A percentile compares a stretch with the other conserved stretches of the same genome.
phyloP scores from a whole-genome alignment of 208 protist genomes.

The Leishmania braziliensis region DNA sequence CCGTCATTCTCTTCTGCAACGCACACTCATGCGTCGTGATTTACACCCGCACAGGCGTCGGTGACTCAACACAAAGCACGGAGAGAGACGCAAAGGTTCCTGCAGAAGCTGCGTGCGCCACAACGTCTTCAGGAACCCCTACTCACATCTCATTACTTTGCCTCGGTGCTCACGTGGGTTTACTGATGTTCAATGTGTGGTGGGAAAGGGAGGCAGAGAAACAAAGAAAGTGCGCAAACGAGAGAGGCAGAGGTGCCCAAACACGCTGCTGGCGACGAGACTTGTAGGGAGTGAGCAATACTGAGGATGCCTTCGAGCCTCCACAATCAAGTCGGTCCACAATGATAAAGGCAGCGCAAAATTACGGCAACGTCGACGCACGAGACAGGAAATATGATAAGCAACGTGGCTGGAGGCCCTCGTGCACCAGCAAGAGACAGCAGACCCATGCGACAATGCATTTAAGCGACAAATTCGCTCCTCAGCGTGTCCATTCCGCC shows the following conservation, averaged over 20 bases:
- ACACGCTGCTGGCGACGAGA: background rate
- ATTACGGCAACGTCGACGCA: too few relatives aligned
- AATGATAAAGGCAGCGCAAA: background rate
- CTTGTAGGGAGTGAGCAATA: background rate
- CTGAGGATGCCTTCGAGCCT: background rate
- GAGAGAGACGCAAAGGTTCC: background rate
- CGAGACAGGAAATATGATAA: too few relatives aligned
- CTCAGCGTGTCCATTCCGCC: background rate
- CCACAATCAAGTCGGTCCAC: background rate
- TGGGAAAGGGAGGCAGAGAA: background rate
- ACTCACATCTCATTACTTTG: background rate
- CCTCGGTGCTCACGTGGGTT: background rate
- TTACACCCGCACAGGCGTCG: background rate
- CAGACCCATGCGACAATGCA: background rate
- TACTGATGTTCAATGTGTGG: background rate
- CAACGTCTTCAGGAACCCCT: background rate
- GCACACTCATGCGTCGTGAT: background rate
- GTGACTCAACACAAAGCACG: background rate
- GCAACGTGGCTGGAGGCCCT: background rate
- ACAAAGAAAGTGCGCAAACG: background rate
- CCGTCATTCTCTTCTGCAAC: background rate
- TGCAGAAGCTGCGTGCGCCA: background rate
- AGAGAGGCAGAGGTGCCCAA: background rate
- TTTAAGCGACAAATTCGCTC: background rate
- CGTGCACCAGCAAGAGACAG: background rate